These are phyloP conservation scores for Monosporascus cannonballus DNA, from an alignment of 2,329 filamentous ascomycete genomes.

Conservation along the genomic window DNA sequence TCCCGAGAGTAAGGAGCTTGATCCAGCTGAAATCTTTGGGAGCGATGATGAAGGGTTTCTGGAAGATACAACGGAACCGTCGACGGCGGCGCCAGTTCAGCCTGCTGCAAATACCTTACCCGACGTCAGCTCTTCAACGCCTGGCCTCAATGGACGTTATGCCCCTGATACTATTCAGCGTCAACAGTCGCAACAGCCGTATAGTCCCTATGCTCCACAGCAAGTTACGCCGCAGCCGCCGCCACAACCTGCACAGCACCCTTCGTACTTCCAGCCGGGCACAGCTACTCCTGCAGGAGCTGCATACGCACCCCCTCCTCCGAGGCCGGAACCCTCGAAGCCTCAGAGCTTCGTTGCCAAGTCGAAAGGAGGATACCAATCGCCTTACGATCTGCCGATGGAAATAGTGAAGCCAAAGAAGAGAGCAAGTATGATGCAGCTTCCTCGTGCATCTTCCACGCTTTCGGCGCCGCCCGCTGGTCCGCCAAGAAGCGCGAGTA, in stretches of 20 bases:
- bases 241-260: conserved; percentile 17
- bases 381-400: conserved; percentile 91
- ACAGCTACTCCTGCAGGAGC: conserved; percentile 22
- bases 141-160: conserved; percentile 29
- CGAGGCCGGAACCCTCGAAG: conserved; percentile 44
- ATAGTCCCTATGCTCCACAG: conserved; percentile 43
- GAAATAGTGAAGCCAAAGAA: conserved; percentile 73
- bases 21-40: conserved; percentile 62
- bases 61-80: conserved; percentile 55
- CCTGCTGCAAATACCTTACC: conserved; percentile 1
- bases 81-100: conserved; percentile 17
- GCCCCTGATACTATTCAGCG: conserved; percentile 21
- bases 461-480: conserved; percentile 41
- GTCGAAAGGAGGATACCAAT: conserved; percentile 84
- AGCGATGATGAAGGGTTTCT: conserved; percentile 85
- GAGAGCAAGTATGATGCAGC: conserved; percentile 52
- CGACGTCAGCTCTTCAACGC: conserved; percentile 15
- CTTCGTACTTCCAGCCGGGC: conserved; percentile 22
- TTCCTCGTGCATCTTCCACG: conserved; percentile 38
- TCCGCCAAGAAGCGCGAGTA: conserved; percentile 57
- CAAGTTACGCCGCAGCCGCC: conserved; percentile 26
- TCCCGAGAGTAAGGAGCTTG: conserved; percentile 42
- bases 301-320: conserved; percentile 31
- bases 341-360: conserved; percentile 86
- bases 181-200: conserved; percentile 14